Evolutionary conservation across 164 flowering plant genomes (phyloP).

Genomic region (Stephania japonica): DNA sequence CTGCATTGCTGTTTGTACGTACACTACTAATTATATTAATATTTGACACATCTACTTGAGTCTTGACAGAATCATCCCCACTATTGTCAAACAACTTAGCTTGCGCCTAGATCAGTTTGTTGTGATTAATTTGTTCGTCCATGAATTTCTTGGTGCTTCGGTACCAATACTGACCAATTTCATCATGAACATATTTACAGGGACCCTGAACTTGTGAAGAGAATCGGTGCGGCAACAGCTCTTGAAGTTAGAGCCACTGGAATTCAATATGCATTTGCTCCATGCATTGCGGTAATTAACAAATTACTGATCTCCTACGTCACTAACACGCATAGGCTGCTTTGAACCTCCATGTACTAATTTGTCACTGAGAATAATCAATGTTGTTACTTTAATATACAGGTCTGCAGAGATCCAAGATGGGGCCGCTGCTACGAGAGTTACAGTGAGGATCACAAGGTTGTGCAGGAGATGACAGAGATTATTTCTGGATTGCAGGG

Average conservation of each 20-base stretch:
- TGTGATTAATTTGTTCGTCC: no score
- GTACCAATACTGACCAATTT: neutral
- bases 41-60: no score
- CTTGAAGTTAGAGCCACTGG: conserved; percentile 15
- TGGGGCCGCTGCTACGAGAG: conserved; percentile 13
- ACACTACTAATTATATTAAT: no score
- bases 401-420: conserved; percentile 13
- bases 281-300: conserved; percentile 6
- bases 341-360: no score
- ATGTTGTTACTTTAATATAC: neutral
- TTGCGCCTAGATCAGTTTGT: no score
- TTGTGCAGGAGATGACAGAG: conserved; percentile 13
- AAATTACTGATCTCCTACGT: no score
- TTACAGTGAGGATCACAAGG: conserved; percentile 14
- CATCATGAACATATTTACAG: neutral
- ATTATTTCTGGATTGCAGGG: conserved; percentile 10
- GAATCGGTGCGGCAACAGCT: conserved; percentile 12
- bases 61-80: no score
- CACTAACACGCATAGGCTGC: no score
- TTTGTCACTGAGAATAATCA: no score
- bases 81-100: no score
- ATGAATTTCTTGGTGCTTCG: no score
- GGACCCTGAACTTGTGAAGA: conserved; percentile 8
- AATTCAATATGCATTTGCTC: conserved; percentile 8
- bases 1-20: no score